Evolutionary conservation across 2,329 filamentous ascomycete genomes (phyloP).

Genomic region (Coniochaeta sp.): DNA sequence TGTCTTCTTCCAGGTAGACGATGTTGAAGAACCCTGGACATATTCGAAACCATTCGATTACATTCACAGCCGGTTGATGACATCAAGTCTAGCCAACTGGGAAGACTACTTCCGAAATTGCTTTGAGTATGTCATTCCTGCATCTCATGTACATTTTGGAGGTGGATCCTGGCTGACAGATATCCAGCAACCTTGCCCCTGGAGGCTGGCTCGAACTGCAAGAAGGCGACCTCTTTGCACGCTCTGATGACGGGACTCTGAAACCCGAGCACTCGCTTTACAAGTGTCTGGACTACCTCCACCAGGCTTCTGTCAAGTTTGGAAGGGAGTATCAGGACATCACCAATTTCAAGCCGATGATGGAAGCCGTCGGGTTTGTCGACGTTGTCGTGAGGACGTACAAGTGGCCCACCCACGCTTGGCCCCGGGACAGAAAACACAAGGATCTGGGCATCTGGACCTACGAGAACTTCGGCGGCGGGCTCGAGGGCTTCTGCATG

Average conservation of each 20-base stretch:
- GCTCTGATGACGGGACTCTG: not conserved
- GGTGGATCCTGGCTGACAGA: not conserved
- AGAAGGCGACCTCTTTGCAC: not conserved
- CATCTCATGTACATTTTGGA: too few relatives aligned
- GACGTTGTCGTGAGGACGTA: conserved; percentile 12
- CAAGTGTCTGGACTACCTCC: not conserved
- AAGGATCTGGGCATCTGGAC: conserved; percentile 14
- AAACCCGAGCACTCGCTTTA: not conserved
- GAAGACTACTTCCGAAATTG: not conserved
- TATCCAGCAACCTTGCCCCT: not conserved
- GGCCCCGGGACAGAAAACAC: conserved; percentile 15
- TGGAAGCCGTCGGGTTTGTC: conserved; percentile 12
- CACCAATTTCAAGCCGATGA: conserved; percentile 8
- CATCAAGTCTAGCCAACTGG: conserved; percentile 1
- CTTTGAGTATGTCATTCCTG: not conserved
- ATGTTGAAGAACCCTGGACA: conserved; percentile 1
- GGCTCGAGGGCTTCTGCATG: conserved; percentile 17
- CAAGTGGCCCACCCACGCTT: conserved; percentile 17
- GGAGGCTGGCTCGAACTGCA: conserved; percentile 1
- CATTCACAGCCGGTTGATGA: conserved; percentile 4
- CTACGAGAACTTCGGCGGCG: conserved; percentile 12
- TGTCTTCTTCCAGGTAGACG: conserved; percentile 1
- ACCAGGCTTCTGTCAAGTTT: conserved; percentile 1
- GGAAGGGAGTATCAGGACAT: not conserved
- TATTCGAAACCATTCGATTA: conserved; percentile 3